Evolutionary conservation across 495 filamentous ascomycete genomes (phyloP).

Genomic region (Lophiostoma macrostomum): DNA sequence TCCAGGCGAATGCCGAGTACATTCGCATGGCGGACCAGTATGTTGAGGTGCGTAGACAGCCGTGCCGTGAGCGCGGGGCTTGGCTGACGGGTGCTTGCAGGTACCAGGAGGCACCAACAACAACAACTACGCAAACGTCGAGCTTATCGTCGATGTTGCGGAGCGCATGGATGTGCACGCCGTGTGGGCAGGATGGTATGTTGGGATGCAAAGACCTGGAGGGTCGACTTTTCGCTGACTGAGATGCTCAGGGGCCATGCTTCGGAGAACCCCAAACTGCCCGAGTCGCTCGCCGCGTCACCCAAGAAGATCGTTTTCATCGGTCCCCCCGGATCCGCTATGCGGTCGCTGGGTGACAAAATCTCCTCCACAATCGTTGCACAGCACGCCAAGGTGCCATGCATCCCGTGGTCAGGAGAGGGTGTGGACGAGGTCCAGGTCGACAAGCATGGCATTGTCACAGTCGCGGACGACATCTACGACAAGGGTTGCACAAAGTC

Average conservation of each 20-base stretch:
- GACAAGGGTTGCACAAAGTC: slow-evolving; percentile 85
- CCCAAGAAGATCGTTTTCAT: slow-evolving; percentile 99
- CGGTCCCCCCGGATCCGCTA: slow-evolving; percentile 93
- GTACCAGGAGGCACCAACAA: slow-evolving; percentile 99
- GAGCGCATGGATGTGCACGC: slow-evolving; percentile 98
- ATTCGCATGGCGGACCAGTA: slow-evolving; percentile 99
- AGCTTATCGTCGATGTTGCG: slow-evolving; percentile 98
- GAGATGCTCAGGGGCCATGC: slow-evolving; percentile 75
- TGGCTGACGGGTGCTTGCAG: slow-evolving; percentile 35
- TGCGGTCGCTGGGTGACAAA: slow-evolving; percentile 98
- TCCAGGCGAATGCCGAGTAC: slow-evolving; percentile 96
- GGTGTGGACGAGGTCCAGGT: slow-evolving; percentile 80
- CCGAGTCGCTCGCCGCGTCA: slow-evolving; percentile 90
- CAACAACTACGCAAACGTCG: slow-evolving; percentile 99
- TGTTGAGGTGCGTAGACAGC: slow-evolving; percentile 66
- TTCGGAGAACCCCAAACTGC: slow-evolving; percentile 96
- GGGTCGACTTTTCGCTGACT: slow-evolving; percentile 6
- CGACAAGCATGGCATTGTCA: slow-evolving; percentile 83
- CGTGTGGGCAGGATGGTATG: slow-evolving; percentile 98
- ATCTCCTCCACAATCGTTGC: slow-evolving; percentile 99
- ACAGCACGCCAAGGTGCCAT: slow-evolving; percentile 93
- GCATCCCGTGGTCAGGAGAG: slow-evolving; percentile 97
- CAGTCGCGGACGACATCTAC: slow-evolving; percentile 83
- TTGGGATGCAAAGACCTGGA: background rate
- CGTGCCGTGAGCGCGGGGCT: background rate